Percentiles rank a stretch among this genome's conserved stretches.
Conservation (phyloP, 306 rosid genomes). For the Gastrolobium villosum region DNA sequence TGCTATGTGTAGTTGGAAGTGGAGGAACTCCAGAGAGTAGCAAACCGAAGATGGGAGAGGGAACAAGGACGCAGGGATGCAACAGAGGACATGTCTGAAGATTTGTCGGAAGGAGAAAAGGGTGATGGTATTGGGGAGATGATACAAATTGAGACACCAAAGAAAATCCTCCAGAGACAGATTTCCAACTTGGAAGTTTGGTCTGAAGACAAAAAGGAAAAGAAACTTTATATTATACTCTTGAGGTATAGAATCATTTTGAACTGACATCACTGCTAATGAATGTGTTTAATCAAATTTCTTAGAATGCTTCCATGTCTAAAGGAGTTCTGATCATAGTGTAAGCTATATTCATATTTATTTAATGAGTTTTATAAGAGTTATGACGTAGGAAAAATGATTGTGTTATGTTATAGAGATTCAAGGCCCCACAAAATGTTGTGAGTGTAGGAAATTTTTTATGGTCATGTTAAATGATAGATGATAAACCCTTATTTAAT, state of each 20-base stretch:
- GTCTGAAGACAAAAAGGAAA: conserved; percentile 91
- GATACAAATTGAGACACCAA: conserved; percentile 63
- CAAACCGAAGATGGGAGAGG: conserved; percentile 79
- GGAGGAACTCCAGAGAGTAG: conserved; percentile 75
- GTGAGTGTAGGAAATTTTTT: too few species aligned
- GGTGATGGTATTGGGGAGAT: conserved; percentile 70
- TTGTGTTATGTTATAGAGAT: too few species aligned
- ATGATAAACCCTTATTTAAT: too few species aligned
- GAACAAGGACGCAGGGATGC: conserved; percentile 86
- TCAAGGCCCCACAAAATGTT: too few species aligned
- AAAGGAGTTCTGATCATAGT: too few species aligned
- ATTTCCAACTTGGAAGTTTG: conserved; percentile 78
- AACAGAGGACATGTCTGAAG: conserved; percentile 89
- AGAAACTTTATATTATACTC: conserved; percentile 72
- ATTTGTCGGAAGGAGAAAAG: conserved; percentile 89
- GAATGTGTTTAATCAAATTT: conserved; percentile 20
- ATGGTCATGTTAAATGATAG: too few species aligned
- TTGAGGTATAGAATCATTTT: not conserved
- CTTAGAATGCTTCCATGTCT: not conserved
- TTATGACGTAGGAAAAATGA: too few species aligned
- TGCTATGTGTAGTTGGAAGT: conserved; percentile 72
- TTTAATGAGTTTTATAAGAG: too few species aligned
- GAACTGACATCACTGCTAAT: not conserved
- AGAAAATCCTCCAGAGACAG: conserved; percentile 58
- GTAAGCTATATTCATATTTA: too few species aligned